Base-by-base conservation (phyloP, 2,329 filamentous ascomycete species). In the Botryosphaeria dothidea region DNA sequence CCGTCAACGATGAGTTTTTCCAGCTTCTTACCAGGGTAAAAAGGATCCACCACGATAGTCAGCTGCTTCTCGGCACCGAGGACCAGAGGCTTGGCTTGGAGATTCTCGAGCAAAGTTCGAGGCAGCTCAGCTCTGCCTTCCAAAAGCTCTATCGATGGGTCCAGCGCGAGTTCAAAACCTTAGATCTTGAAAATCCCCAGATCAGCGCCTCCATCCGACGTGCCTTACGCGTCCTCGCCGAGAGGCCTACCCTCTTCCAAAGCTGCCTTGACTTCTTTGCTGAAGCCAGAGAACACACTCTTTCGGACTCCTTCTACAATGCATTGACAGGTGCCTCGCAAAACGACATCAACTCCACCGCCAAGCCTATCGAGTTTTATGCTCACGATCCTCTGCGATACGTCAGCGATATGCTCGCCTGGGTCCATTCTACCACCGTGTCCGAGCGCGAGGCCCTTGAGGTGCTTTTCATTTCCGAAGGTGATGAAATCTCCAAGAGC, bases 141-240 rank as follows among this genome's bases (percentile, higher is more conserved):
- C 94, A 99, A 74, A 99, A 97, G 75, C 85, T 99, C 2, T 97
- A 96, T 78, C 89, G 92, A 71, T 99, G 94, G 94, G 89, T 96
- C 21, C 93, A 97, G 75, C 89, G 91, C 66, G 93, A 97, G 71
- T 96, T 99, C 79, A 96, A 93, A 76, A 90, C 89, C 0, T 80
- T 98, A 58, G 96, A 98, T 74, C 85, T 98, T 8, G 95, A 99
- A 73, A 97, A 96, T 69, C 93, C 93, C 0, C 93, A 96, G 71
- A 93, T 98, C 75, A 93, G 91, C 73, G 86, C 89, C 21, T 89
- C 92, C 0, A 93, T 99, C 67, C 87, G 94, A 60, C 87, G 89
- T 64, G 93, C 93, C 23, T 83, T 99, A 43, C 87, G 93, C 56
- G 92, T 97, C 11, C 83, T 99, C 19, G 93, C 95, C 13, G 95